Base-by-base conservation (phyloP, 139 green algal species). In the Limnomonas spitsbergensis region DNA sequence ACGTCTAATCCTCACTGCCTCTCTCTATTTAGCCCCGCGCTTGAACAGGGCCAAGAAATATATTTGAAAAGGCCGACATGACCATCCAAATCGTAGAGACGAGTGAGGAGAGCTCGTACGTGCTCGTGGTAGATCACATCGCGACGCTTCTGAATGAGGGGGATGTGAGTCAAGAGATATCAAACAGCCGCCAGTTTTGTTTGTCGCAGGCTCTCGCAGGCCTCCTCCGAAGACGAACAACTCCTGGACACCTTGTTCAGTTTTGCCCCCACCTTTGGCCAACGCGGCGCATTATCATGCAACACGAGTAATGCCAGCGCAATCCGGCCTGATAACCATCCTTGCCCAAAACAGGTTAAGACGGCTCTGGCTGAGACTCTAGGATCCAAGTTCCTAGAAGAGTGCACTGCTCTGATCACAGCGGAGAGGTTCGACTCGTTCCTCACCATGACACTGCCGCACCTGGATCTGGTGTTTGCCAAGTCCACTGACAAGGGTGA, bases 361-460 rank as follows among this genome's bases (percentile, higher is more conserved):
- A 84, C 80, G 53, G 84, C 84, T 0, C 69, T 85, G 3, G 84
- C 78, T 6, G 84, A 85, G 39, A 88, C 77, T 1, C 69, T 75
- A 1, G 84, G 77, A 0, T 84, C 75, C 14, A 74, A 76, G 36
- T 84, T 89, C 31, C 32, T 86, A 2, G 77, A 84, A 9, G 75
- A 84, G 4, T 83, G 75, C 67, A 67, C 26, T 0, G 70, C 75
- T 7, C 68, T 86, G 38, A 34, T 89, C 2, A 69, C 79, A 32
- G 74, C 79, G 29, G 27, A 71, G 27, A 72, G 70, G 14, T 73
- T 68, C 3, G 79, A 83, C 1, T 24, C 36, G 40, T 83, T 53
- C 47, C 29, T 83, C 4, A 53, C 40, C 0, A 56, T 61, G 14
- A 53, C 78, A 36, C 26, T 73, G 40, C 4, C 20, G 26, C 72